These are phyloP conservation scores for Avena atlantica DNA, from an alignment of 176 grass and related monocot species.

Conservation along the genomic window DNA sequence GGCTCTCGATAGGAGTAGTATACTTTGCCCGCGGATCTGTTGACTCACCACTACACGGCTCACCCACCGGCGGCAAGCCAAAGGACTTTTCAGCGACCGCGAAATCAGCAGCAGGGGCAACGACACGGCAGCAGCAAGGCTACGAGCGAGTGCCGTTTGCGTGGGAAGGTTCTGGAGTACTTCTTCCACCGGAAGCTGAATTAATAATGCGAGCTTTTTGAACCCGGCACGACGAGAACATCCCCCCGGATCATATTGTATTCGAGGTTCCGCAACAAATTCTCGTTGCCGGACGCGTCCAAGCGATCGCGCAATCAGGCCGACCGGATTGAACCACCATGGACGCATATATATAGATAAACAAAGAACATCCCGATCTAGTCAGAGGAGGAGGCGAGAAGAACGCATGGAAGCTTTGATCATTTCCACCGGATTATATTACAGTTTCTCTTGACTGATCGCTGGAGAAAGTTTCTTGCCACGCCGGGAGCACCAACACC, in stretches of 20 bases:
- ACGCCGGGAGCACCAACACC: conserved; percentile 1
- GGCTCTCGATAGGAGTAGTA: background rate
- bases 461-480: conserved; percentile 41
- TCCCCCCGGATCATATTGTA: background rate
- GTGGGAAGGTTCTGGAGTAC: background rate
- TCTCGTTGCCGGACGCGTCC: conserved; percentile 33
- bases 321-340: background rate
- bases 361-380: background rate
- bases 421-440: conserved; percentile 37
- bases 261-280: background rate
- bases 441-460: conserved; percentile 49
- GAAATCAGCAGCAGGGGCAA: background rate
- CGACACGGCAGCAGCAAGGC: background rate
- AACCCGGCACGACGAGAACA: conserved; percentile 15
- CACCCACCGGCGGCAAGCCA: conserved; percentile 31
- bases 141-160: background rate
- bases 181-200: background rate
- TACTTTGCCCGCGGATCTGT: conserved; percentile 28
- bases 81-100: conserved; percentile 30
- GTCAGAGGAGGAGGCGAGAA: conserved; percentile 28
- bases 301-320: background rate
- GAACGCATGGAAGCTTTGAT: background rate
- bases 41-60: conserved; percentile 42
- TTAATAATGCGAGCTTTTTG: conserved; percentile 14
- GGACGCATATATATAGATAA: background rate